Percentiles rank a stretch among this genome's conserved stretches.
Evolutionary conservation across 768 basidiomycete genomes (phyloP).

Genomic region (Leccinum uliginosum): DNA sequence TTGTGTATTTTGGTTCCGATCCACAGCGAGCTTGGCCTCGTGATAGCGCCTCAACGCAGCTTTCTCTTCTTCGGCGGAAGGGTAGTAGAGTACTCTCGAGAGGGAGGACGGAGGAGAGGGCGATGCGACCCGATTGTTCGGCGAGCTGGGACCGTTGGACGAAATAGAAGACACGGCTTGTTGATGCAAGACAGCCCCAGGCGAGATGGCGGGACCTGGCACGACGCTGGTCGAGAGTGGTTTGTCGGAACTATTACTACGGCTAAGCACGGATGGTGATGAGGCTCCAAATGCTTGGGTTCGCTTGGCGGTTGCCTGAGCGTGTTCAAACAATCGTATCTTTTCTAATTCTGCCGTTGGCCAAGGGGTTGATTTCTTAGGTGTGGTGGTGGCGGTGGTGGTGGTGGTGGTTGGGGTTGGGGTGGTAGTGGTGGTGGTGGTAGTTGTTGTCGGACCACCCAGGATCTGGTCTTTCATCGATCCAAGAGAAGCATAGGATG

Average conservation of each 20-base stretch:
- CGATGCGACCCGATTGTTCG: conserved; percentile 27
- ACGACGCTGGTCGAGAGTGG: conserved; percentile 5
- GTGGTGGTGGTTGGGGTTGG: too few relatives aligned
- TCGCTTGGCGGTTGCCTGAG: conserved; percentile 59
- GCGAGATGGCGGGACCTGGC: conserved; percentile 29
- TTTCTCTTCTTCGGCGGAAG: conserved; percentile 72
- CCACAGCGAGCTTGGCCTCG: conserved; percentile 69
- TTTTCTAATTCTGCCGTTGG: conserved; percentile 76
- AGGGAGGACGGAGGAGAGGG: conserved; percentile 26
- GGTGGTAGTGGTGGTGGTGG: not conserved
- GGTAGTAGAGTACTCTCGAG: conserved; percentile 42
- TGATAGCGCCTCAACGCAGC: conserved; percentile 63
- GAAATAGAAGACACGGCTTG: conserved; percentile 42
- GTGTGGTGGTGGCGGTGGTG: not conserved
- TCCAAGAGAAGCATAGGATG: not conserved
- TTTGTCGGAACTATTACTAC: conserved; percentile 21
- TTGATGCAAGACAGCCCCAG: conserved; percentile 42
- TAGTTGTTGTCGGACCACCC: not conserved
- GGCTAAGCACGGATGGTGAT: conserved; percentile 23
- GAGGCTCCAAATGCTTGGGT: conserved; percentile 44
- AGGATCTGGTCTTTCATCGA: conserved; percentile 12
- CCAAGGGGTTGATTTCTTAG: conserved; percentile 39
- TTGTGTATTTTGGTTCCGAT: conserved; percentile 45
- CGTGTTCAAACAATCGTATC: conserved; percentile 59
- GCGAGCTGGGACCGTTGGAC: conserved; percentile 10